These are phyloP conservation scores for Barbarea vulgaris DNA, from an alignment of 345 rosid species.

Conservation along the genomic window DNA sequence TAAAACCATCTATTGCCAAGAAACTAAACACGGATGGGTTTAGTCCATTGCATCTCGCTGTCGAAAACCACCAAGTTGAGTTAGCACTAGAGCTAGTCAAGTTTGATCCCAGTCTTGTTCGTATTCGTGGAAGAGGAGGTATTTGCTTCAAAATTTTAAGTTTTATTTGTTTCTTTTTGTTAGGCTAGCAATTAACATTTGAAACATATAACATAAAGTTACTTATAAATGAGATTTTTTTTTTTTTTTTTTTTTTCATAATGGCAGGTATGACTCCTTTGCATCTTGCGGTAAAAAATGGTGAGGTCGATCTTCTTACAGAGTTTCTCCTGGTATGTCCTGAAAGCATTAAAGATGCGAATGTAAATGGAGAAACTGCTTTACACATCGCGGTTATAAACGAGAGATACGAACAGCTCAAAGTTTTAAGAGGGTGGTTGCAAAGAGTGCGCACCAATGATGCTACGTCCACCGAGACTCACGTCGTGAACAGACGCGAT, in stretches of 20 bases:
- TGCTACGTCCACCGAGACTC: background rate
- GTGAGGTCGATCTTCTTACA: background rate
- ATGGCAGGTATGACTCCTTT: conserved; percentile 28
- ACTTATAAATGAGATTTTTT: background rate
- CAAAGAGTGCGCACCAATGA: background rate
- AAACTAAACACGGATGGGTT: background rate
- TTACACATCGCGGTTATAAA: conserved; percentile 20
- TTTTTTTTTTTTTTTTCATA: background rate
- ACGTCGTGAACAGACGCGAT: conserved; percentile 13
- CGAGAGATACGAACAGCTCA: background rate
- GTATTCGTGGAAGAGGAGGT: conserved; percentile 20
- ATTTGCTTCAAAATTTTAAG: background rate
- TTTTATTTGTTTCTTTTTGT: no score
- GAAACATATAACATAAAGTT: background rate
- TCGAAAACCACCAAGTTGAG: conserved; percentile 1
- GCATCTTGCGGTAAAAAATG: conserved; percentile 23
- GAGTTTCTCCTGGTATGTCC: conserved; percentile 27
- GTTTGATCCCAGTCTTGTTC: conserved; percentile 24
- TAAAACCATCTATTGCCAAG: conserved; percentile 29
- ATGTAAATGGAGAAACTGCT: conserved; percentile 13
- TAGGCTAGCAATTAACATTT: background rate
- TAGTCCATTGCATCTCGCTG: conserved; percentile 31
- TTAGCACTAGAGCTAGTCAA: conserved; percentile 26
- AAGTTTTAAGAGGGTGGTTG: conserved; percentile 22
- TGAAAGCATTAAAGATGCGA: conserved; percentile 26